Evolutionary conservation across 345 rosid species (phyloP).

Genomic region (Orychophragmus violaceus): DNA sequence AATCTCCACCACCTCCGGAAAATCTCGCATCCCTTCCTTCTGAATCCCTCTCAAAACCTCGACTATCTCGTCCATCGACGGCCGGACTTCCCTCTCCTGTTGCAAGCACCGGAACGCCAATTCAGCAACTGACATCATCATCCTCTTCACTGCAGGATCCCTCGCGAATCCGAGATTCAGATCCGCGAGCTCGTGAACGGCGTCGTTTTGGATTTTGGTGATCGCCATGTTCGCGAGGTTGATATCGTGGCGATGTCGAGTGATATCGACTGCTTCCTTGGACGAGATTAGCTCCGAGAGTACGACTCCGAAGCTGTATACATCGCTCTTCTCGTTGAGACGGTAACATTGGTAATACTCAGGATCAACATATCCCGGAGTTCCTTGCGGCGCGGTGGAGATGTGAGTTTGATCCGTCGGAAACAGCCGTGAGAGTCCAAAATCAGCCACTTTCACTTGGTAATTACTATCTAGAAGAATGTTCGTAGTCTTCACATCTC

Average conservation of each 20-base stretch:
- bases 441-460: conserved; percentile 89
- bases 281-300: conserved; percentile 80
- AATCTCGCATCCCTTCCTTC: conserved; percentile 4
- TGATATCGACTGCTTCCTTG: conserved; percentile 79
- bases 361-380: conserved; percentile 84
- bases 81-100: conserved; percentile 64
- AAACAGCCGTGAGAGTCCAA: conserved; percentile 86
- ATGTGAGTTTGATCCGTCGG: conserved; percentile 64
- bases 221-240: conserved; percentile 82
- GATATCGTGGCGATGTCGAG: conserved; percentile 66
- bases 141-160: conserved; percentile 64
- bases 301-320: conserved; percentile 91
- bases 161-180: conserved; percentile 58
- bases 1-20: conserved; percentile 7
- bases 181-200: conserved; percentile 70
- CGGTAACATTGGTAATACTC: conserved; percentile 73
- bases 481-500: conserved; percentile 86
- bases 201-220: conserved; percentile 62
- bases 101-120: conserved; percentile 90
- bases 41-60: conserved; percentile 28
- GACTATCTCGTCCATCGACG: conserved; percentile 72
- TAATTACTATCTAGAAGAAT: conserved; percentile 70
- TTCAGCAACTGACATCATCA: conserved; percentile 70
- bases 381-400: conserved; percentile 91
- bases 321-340: conserved; percentile 73